Conservation (phyloP, 2,329 filamentous ascomycete genomes). For the Colletotrichum eremochloae region DNA sequence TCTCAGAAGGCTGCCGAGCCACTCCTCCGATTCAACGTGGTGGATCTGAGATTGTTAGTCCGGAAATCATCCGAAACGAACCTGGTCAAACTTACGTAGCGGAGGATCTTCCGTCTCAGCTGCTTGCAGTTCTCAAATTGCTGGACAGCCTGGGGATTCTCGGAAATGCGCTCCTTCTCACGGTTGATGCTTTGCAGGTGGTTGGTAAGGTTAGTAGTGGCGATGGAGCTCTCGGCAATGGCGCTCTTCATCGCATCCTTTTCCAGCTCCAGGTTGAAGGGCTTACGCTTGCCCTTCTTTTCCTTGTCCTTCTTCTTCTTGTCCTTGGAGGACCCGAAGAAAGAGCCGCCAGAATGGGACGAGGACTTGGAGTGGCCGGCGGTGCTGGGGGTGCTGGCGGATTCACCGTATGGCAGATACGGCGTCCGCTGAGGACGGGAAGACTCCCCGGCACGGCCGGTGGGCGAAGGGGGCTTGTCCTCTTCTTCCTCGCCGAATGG, state of each 20-base stretch:
- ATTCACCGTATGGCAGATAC: slow-evolving; percentile 37
- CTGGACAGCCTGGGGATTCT: slow-evolving; percentile 80
- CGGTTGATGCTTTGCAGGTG: slow-evolving; percentile 91
- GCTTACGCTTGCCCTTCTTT: slow-evolving; percentile 70
- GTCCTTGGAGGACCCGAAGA: slow-evolving; percentile 60
- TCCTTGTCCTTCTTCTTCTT: slow-evolving; percentile 65
- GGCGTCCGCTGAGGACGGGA: slow-evolving; percentile 49
- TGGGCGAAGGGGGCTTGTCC: slow-evolving; percentile 55
- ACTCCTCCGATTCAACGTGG: slow-evolving; percentile 90
- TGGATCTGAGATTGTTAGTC: slow-evolving; percentile 73
- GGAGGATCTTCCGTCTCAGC: slow-evolving; percentile 84
- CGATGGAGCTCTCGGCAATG: slow-evolving; percentile 91
- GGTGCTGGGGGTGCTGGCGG: slow-evolving; percentile 43
- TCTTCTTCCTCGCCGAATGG: slow-evolving; percentile 78
- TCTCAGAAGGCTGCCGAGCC: slow-evolving; percentile 89
- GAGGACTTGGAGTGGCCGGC: slow-evolving; percentile 55
- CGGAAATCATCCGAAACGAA: not conserved
- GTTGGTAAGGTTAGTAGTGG: slow-evolving; percentile 91
- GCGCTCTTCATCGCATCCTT: slow-evolving; percentile 87
- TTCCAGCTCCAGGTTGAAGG: slow-evolving; percentile 89
- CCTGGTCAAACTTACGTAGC: slow-evolving; percentile 71
- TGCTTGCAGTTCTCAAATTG: slow-evolving; percentile 90
- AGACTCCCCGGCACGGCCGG: slow-evolving; percentile 42
- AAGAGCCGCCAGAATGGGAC: slow-evolving; percentile 53
- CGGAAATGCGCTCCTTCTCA: slow-evolving; percentile 87